Base-by-base conservation (phyloP, 2,329 filamentous ascomycete species). In the Ambrosiella xylebori region DNA sequence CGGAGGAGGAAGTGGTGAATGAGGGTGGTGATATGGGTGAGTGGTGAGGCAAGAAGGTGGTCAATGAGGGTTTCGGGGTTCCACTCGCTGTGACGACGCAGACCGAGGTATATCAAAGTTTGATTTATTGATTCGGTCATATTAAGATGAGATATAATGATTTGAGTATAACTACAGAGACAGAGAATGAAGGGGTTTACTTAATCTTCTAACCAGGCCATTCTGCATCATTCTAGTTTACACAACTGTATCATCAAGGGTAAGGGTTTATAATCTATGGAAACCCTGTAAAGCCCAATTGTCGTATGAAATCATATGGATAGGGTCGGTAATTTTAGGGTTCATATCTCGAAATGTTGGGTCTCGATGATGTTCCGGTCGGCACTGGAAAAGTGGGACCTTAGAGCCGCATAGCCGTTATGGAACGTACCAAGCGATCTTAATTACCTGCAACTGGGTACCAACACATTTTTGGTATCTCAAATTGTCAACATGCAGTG, bases 1-100 rank as follows among this genome's bases (percentile, higher is more conserved):
- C 74, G 73, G 40, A 85, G 77, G 58, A 91, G 70, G 53, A 84
- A 57, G 59, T 74, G 72, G 70, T 90, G 86, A 61, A 87, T 65
- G 45, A 77, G 73, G 61, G 78, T 74, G 61, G 84, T 73, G 58
- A 86, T 64, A 50, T 79, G 77, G 61, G 80, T 79, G 7, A 91
- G 70, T 4, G 88, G 87, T 7, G 85, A 87, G 52, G 76, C 71
- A 60, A 90, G 71, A 41, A 89, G 66, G 62, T 80, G 77, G 68
- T 85, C 81, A 55, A 85, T 71, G 37, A 80, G 65, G 50, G 74
- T 79, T 45, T 71, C 73, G 8, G 68, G 71, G 57, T 77, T 73
- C 75, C 75, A 79, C 58, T 67, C 60, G 61, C 68, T 69, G 53
- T 67, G 65, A 60, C 76, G 75, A 60, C 75, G 74, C 49, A 79